These are phyloP conservation scores for Pyricularia pennisetigena DNA, from an alignment of 2,329 filamentous ascomycete genomes.

Conservation along the genomic window DNA sequence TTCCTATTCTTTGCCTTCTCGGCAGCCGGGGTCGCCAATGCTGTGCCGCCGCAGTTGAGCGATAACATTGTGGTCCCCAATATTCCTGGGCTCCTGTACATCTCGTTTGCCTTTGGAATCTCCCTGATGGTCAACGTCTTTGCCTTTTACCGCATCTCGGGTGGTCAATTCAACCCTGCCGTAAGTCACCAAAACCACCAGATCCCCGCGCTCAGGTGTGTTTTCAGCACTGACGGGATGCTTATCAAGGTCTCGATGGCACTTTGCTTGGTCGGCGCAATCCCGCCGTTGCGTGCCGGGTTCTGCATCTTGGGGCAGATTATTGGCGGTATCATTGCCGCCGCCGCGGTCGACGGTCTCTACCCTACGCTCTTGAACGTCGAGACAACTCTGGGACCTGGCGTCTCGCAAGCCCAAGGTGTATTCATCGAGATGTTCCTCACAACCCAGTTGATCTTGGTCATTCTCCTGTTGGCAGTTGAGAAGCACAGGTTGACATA, in stretches of 20 bases:
- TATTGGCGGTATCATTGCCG: constrained; percentile 46
- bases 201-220: background rate
- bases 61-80: constrained; percentile 17
- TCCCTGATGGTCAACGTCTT: constrained; percentile 43
- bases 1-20: constrained; percentile 32
- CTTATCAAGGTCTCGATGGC: constrained; percentile 40
- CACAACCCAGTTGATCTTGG: constrained; percentile 52
- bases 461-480: constrained; percentile 59
- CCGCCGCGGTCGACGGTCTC: constrained; percentile 42
- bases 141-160: constrained; percentile 45
- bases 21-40: constrained; percentile 17
- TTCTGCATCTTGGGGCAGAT: constrained; percentile 48
- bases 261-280: constrained; percentile 46
- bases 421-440: constrained; percentile 60
- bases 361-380: constrained; percentile 45
- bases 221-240: background rate
- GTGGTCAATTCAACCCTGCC: constrained; percentile 41
- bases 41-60: constrained; percentile 8
- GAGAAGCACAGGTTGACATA: constrained; percentile 67
- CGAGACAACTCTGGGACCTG: constrained; percentile 42
- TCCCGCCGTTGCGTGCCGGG: constrained; percentile 39
- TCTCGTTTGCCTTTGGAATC: constrained; percentile 38
- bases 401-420: constrained; percentile 43
- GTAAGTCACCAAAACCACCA: constrained; percentile 23
- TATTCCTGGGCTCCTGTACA: constrained; percentile 32